Evolutionary conservation across 805 yeast genomes (phyloP), one percentile per base, ranked within the genome.

Genomic region (Yamadazyma insecticola): DNA sequence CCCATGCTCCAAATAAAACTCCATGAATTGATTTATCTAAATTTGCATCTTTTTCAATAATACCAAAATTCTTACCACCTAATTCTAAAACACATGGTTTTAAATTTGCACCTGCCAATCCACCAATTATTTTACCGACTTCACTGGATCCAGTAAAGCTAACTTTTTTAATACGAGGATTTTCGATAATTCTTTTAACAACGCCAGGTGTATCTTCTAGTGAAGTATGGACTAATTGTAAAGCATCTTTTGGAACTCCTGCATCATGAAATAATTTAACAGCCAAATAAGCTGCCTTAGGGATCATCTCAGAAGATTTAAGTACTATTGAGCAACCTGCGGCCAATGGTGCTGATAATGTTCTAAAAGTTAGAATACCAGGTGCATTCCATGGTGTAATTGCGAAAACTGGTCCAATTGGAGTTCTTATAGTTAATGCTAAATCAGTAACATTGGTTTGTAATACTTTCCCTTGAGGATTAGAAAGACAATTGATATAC

Each of bases 311-410:
- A 11, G 66, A 50, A 1, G 71, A 50, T 35, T 67, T 68, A 22
- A 57, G 36, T 13, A 69, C 45, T 9, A 70, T 74, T 0, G 73
- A 67, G 37, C 74, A 67, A 1, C 74, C 74, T 9, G 74, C 74
- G 24, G 67, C 66, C 33, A 70, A 48, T 2, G 74, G 75, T 5
- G 68, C 67, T 12, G 54, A 38, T 3, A 70, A 53, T 2, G 70
- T 50, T 33, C 74, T 50, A 11, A 56, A 52, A 10, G 60, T 47
- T 20, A 70, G 47, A 11, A 67, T 51, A 0, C 60, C 60, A 2
- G 76, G 73, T 1, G 72, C 74, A 46, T 70, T 70, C 75, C 74
- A 70, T 1, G 76, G 66, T 2, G 72, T 53, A 2, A 70, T 60
- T 12, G 72, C 55, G 21, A 69, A 42, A 1, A 70, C 68, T 0